Base-by-base conservation (phyloP, 1,139 yeast species). In the Zygosaccharomyces sapae region DNA sequence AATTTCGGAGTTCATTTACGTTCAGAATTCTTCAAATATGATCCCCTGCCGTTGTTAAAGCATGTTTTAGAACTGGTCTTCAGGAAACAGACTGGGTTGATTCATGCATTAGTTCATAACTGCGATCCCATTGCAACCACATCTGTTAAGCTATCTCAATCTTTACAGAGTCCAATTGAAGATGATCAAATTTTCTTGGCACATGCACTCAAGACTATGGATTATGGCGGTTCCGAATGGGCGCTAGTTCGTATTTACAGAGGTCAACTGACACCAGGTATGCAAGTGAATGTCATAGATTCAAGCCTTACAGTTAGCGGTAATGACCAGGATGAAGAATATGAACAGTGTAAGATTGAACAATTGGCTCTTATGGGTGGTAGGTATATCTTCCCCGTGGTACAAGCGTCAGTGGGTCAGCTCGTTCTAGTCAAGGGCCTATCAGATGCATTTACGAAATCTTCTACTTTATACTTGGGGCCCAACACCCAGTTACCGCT, bases 331-430 rank as follows among this genome's bases (percentile, higher is more conserved):
- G 81, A 71, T 47, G 69, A 71, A 47, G 65, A 70, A 36, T 66
- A 66, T 47, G 67, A 67, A 29, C 53, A 66, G 1, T 62, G 68
- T 0, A 67, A 65, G 0, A 66, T 84, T 2, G 70, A 70, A 4
- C 76, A 73, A 5, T 64, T 89, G 9, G 81, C 72, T 56, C 56
- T 88, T 1, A 76, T 87, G 19, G 83, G 88, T 43, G 92, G 92
- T 0, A 73, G 96, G 52, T 89, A 86, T 62, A 75, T 74, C 33
- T 67, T 83, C 0, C 76, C 80, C 0, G 73, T 86, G 0, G 69
- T 73, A 1, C 71, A 72, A 22, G 80, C 84, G 0, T 70, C 75
- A 4, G 76, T 77, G 1, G 97, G 97, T 0, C 75, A 77, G 25
- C 68, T 88, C 47, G 92, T 81, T 0, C 59, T 90, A 4, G 66